These are phyloP conservation scores for Acer saccharum DNA, from an alignment of 345 rosid species.

Conservation along the genomic window DNA sequence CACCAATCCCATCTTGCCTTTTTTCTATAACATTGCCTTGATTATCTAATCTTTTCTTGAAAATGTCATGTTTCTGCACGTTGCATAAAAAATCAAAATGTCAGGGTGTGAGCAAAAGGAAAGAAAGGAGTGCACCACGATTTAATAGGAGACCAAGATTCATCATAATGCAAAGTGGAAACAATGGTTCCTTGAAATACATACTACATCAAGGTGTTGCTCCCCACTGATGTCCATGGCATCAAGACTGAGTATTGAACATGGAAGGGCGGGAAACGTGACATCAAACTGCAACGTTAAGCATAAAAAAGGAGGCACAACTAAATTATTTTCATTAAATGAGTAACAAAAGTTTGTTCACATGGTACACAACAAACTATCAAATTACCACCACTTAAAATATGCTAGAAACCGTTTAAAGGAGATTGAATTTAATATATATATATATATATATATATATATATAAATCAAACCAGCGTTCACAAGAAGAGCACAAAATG, in stretches of 20 bases:
- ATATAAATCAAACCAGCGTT: neutral
- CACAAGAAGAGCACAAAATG: neutral
- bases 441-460: too few relatives aligned
- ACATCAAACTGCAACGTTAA: conserved; percentile 76
- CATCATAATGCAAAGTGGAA: neutral
- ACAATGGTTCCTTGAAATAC: conserved; percentile 23
- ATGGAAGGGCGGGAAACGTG: conserved; percentile 88
- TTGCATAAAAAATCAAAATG: conserved; percentile 6
- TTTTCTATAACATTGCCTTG: conserved; percentile 78
- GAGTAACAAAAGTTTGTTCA: neutral
- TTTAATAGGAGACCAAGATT: neutral
- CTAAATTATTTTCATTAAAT: conserved; percentile 8
- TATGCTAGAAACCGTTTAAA: neutral
- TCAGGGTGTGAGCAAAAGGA: neutral
- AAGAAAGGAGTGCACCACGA: too few relatives aligned
- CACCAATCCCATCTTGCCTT: conserved; percentile 87
- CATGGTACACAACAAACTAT: neutral
- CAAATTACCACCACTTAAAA: neutral
- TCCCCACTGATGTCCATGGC: conserved; percentile 98
- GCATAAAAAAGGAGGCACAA: neutral
- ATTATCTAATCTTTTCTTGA: conserved; percentile 77
- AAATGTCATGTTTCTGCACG: conserved; percentile 86
- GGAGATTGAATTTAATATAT: too few relatives aligned
- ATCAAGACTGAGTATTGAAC: conserved; percentile 91
- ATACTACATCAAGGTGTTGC: conserved; percentile 95